Percentiles rank a stretch among this genome's conserved stretches.
Evolutionary conservation across 75 land plant genomes (phyloP).

Genomic region (Picea sitchensis): DNA sequence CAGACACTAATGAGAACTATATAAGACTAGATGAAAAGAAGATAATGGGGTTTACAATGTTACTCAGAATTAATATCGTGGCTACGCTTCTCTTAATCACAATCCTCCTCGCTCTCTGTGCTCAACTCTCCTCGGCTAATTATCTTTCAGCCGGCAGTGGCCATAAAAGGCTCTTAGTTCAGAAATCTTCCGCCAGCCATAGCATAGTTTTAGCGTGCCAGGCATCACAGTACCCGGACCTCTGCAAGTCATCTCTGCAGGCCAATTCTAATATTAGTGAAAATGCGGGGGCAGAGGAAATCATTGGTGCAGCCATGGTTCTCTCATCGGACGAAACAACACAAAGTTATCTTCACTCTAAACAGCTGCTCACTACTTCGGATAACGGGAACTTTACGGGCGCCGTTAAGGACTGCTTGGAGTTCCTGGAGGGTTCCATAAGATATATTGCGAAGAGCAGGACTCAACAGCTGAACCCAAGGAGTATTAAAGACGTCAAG

Average conservation of each 20-base stretch:
- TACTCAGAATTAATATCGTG: too few species aligned
- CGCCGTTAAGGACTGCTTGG: constrained; percentile 39
- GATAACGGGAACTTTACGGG: constrained; percentile 19
- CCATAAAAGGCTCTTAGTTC: too few species aligned
- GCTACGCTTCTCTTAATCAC: too few species aligned
- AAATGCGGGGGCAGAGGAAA: constrained; percentile 3
- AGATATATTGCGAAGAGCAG: constrained; percentile 11
- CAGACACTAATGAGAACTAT: too few species aligned
- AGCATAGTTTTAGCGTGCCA: constrained; percentile 11
- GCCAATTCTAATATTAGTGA: neutral
- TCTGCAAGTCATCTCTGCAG: neutral
- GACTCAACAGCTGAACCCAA: neutral
- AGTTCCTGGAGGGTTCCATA: constrained; percentile 19
- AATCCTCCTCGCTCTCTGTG: too few species aligned
- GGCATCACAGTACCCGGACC: constrained; percentile 8
- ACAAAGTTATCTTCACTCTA: neutral
- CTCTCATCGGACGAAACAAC: neutral
- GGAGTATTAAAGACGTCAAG: constrained; percentile 29
- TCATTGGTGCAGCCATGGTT: neutral
- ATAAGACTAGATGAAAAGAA: too few species aligned
- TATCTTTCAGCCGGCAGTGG: too few species aligned
- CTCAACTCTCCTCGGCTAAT: too few species aligned
- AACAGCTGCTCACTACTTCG: neutral
- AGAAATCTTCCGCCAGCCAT: neutral
- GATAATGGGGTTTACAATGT: too few species aligned